Evolutionary conservation across 805 yeast genomes (phyloP).

Genomic region (Ogataea siamensis): DNA sequence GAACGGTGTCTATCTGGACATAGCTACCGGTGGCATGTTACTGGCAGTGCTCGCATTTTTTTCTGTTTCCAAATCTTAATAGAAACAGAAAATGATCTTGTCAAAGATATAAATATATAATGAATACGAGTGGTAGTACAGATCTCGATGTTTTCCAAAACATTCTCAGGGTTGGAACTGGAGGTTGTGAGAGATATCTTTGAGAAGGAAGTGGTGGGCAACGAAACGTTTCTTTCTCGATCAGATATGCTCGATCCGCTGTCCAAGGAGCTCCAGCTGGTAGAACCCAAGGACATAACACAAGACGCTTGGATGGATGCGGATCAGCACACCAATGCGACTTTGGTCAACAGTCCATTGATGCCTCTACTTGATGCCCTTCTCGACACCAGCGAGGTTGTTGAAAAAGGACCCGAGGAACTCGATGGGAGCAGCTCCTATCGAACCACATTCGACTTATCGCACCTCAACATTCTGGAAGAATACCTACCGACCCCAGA

Average conservation of each 20-base stretch:
- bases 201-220: conserved; percentile 1
- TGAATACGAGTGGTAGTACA: background rate
- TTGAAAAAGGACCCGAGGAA: conserved; percentile 3
- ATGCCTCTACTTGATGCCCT: background rate
- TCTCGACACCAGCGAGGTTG: conserved; percentile 2
- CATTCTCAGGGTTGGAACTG: conserved; percentile 5
- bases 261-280: background rate
- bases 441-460: conserved; percentile 3
- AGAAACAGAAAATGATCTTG: conserved; percentile 14
- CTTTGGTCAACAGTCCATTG: conserved; percentile 1
- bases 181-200: conserved; percentile 4
- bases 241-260: conserved; percentile 1
- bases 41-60: background rate
- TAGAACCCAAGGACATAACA: conserved; percentile 4
- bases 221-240: conserved; percentile 1
- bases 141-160: conserved; percentile 4
- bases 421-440: conserved; percentile 7
- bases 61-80: conserved; percentile 10
- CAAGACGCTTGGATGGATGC: background rate
- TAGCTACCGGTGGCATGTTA: conserved; percentile 1
- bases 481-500: conserved; percentile 2
- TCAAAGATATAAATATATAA: conserved; percentile 4
- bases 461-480: conserved; percentile 2
- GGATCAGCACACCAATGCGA: conserved; percentile 1
- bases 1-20: conserved; percentile 36